phyloP scores from a whole-genome alignment of 177 flowering plant species.

The Vitis hybrid region DNA sequence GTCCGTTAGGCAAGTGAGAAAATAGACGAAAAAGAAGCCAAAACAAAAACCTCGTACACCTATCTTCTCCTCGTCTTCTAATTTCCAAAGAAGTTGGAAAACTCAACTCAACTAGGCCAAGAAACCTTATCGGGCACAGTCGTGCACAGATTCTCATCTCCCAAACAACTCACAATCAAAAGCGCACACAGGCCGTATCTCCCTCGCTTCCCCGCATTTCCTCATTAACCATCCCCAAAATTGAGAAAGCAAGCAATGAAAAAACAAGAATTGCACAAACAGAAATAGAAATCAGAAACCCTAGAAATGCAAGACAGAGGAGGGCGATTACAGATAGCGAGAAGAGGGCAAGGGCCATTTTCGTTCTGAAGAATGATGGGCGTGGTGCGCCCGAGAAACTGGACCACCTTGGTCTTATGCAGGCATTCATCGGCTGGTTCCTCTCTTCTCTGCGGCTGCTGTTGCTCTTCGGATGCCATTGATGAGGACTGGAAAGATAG shows the following conservation, averaged over 20 bases:
- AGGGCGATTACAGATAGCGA: constrained; percentile 75
- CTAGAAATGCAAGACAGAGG: constrained; percentile 21
- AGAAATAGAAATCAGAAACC: constrained; percentile 19
- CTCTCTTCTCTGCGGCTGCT: constrained; percentile 20
- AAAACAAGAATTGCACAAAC: neutral
- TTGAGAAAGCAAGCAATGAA: neutral
- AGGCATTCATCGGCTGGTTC: constrained; percentile 39
- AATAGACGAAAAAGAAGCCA: too few species aligned
- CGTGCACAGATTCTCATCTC: too few species aligned
- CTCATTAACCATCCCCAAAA: neutral
- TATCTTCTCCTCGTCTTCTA: too few species aligned
- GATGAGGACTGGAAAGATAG: neutral
- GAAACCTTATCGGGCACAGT: too few species aligned
- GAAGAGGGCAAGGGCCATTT: constrained; percentile 98
- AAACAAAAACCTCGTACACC: too few species aligned
- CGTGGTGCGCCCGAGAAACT: constrained; percentile 68
- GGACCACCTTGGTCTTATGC: constrained; percentile 71
- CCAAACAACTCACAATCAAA: too few species aligned
- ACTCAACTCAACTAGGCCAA: too few species aligned
- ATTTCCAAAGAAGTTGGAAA: too few species aligned
- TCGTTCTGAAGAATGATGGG: constrained; percentile 94
- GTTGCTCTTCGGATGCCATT: constrained; percentile 17
- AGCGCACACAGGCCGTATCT: too few species aligned
- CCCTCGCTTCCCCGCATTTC: neutral
- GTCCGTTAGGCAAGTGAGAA: too few species aligned